Evolutionary conservation across 257 asterid genomes (phyloP).

Genomic region (Verbascum thapsus): DNA sequence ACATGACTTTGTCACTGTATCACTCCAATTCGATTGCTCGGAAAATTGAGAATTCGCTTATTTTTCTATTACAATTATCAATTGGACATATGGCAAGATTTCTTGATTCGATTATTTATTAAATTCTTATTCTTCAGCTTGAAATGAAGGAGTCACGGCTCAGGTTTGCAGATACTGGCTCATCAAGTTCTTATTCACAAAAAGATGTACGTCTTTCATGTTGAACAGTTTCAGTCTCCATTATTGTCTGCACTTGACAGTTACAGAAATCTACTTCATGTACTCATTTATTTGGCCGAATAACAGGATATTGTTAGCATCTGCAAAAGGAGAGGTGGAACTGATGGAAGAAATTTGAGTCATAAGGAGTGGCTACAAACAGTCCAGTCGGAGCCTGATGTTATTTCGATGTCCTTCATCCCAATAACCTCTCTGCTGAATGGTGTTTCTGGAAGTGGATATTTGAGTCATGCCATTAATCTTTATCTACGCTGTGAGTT

Average conservation of each 20-base stretch:
- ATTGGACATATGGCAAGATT: too few relatives aligned
- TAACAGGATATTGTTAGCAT: conserved; percentile 72
- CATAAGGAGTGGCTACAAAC: conserved; percentile 93
- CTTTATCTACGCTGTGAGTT: conserved; percentile 92
- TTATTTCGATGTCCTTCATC: conserved; percentile 90
- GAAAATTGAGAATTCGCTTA: too few relatives aligned
- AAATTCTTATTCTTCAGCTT: conserved; percentile 43
- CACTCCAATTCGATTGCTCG: too few relatives aligned
- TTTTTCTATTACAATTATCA: too few relatives aligned
- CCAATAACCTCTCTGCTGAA: conserved; percentile 90
- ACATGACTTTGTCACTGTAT: too few relatives aligned
- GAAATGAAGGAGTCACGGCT: conserved; percentile 69
- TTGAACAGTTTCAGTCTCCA: conserved; percentile 23
- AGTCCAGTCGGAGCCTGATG: conserved; percentile 91
- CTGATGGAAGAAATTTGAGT: conserved; percentile 52
- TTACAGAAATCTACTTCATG: conserved; percentile 20
- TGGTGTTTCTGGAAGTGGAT: conserved; percentile 96
- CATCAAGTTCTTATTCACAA: conserved; percentile 82
- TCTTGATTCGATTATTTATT: conserved; percentile 20
- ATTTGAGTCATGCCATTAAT: conserved; percentile 95
- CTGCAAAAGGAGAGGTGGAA: conserved; percentile 96
- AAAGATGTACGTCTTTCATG: conserved; percentile 65
- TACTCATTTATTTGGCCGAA: conserved; percentile 37
- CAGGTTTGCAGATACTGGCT: conserved; percentile 81
- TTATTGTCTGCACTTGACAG: conserved; percentile 21